Evolutionary conservation across 768 basidiomycete genomes (phyloP).

Genomic region (Leccinum variicolor): DNA sequence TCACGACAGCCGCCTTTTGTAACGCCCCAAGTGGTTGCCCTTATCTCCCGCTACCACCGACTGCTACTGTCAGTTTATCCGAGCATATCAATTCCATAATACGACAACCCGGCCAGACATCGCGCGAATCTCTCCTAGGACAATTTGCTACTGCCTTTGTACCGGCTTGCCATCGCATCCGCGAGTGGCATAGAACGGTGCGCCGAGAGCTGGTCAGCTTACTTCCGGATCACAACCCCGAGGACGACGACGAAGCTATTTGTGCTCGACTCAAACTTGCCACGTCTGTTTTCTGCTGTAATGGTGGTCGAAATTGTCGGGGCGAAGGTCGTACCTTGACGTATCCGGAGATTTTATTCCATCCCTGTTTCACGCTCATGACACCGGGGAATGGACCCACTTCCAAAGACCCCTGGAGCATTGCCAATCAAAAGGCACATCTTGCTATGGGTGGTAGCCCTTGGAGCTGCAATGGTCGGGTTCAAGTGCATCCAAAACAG

Average conservation of each 20-base stretch:
- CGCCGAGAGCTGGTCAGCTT: constrained; percentile 28
- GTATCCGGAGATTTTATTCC: constrained; percentile 28
- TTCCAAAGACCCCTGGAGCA: constrained; percentile 17
- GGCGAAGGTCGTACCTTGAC: constrained; percentile 10
- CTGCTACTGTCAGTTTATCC: constrained; percentile 23
- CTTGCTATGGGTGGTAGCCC: constrained; percentile 21
- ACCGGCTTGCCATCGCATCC: constrained; percentile 14
- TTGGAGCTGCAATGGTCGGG: constrained; percentile 21
- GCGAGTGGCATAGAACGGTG: constrained; percentile 25
- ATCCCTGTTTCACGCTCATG: constrained; percentile 25
- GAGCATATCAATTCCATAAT: constrained; percentile 24
- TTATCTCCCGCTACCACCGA: constrained; percentile 27
- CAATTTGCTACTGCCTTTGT: constrained; percentile 20
- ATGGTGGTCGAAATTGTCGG: constrained; percentile 11
- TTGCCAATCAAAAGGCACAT: constrained; percentile 22
- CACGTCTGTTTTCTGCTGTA: constrained; percentile 27
- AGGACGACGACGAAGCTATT: constrained; percentile 15
- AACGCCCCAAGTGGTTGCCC: constrained; percentile 9
- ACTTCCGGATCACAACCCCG: constrained; percentile 18
- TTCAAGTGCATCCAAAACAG: constrained; percentile 20
- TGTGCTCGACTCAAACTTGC: constrained; percentile 25
- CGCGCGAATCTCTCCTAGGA: constrained; percentile 8
- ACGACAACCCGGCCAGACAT: constrained; percentile 11
- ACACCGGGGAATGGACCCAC: constrained; percentile 3
- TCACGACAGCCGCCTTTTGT: constrained; percentile 16